These are phyloP conservation scores for Yarrowia sp. DNA, from an alignment of 805 yeast species.

Conservation along the genomic window DNA sequence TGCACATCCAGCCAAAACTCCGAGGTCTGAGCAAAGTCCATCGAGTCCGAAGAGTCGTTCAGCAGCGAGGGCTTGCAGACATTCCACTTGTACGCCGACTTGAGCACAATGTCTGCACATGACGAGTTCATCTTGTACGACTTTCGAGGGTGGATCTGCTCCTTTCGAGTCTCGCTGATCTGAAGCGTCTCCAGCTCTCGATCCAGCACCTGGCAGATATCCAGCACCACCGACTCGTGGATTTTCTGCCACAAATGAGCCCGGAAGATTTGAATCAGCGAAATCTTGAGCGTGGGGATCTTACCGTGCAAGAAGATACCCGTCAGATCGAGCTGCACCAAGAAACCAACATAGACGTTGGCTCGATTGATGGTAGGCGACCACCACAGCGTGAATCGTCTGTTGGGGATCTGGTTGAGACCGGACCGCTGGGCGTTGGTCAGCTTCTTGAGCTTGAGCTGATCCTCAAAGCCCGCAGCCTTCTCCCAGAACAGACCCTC, in stretches of 20 bases:
- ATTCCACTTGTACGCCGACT: conserved; percentile 81
- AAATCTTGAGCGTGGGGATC: conserved; percentile 94
- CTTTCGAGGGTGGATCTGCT: conserved; percentile 94
- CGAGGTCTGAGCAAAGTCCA: conserved; percentile 60
- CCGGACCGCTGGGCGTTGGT: conserved; percentile 99
- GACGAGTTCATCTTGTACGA: conserved; percentile 97
- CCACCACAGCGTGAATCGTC: conserved; percentile 99
- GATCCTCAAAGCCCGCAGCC: conserved; percentile 96
- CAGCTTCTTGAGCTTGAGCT: conserved; percentile 89
- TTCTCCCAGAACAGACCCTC: conserved; percentile 99
- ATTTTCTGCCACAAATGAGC: conserved; percentile 99
- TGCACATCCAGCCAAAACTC: conserved; percentile 97
- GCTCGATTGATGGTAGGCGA: conserved; percentile 98
- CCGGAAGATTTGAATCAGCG: conserved; percentile 92
- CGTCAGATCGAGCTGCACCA: conserved; percentile 93
- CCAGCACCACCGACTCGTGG: conserved; percentile 93
- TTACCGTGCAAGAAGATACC: conserved; percentile 98
- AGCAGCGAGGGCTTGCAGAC: conserved; percentile 78
- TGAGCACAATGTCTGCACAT: conserved; percentile 84
- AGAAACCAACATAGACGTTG: conserved; percentile 95
- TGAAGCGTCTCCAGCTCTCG: conserved; percentile 82
- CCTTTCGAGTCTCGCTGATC: conserved; percentile 85
- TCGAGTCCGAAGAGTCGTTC: conserved; percentile 70
- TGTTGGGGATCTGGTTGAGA: conserved; percentile 94
- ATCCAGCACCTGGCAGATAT: conserved; percentile 89